These are phyloP conservation scores for Chimonanthus salicifolius DNA, from an alignment of 164 flowering plant genomes.

Conservation along the genomic window DNA sequence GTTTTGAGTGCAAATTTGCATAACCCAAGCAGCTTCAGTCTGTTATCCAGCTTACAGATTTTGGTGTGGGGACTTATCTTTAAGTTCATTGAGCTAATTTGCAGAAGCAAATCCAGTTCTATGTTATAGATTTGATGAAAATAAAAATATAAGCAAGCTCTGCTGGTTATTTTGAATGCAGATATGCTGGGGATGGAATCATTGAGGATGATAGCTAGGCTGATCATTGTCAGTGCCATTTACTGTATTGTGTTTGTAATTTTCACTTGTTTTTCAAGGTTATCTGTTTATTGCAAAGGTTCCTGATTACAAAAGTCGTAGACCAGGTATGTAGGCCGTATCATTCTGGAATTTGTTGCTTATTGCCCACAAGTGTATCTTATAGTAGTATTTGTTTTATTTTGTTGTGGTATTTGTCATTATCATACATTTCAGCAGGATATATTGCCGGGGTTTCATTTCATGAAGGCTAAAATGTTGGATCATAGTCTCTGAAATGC, in stretches of 20 bases:
- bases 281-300: neutral
- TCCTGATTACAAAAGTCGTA: slow-evolving; percentile 15
- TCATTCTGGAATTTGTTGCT: neutral
- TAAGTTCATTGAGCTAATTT: neutral
- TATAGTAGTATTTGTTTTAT: neutral
- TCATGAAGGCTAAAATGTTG: neutral
- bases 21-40: neutral
- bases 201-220: slow-evolving; percentile 58
- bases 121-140: neutral
- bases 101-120: neutral
- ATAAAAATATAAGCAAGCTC: neutral
- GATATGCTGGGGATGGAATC: slow-evolving; percentile 63
- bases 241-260: slow-evolving; percentile 14
- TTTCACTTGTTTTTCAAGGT: neutral
- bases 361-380: neutral
- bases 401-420: neutral
- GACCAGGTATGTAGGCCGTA: slow-evolving; percentile 22
- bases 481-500: neutral
- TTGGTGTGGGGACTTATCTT: neutral
- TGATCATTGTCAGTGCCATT: slow-evolving; percentile 43
- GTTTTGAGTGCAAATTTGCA: neutral
- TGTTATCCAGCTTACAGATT: neutral
- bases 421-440: neutral
- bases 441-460: neutral
- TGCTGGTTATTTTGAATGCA: slow-evolving; percentile 23